A percentile compares a stretch with the other conserved stretches of the same genome.
phyloP scores from a whole-genome alignment of 2,329 filamentous ascomycete genomes.

The Plenodomus biglobosus region DNA sequence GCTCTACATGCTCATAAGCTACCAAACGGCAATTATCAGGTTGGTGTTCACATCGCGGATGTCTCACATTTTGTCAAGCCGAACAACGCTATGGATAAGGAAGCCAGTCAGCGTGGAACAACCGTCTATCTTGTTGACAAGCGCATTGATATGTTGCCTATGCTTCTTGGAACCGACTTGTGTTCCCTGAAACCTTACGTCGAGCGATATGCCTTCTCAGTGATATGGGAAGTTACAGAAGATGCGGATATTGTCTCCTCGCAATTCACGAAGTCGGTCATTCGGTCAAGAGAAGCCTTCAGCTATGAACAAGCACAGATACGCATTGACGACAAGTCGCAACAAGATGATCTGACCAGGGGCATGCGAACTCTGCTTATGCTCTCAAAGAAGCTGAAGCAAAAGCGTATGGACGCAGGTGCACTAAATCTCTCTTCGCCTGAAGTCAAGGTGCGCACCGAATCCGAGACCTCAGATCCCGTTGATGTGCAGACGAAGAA shows the following conservation, averaged over 20 bases:
- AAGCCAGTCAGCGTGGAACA: constrained; percentile 90
- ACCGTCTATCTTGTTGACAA: constrained; percentile 98
- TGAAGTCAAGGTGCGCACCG: constrained; percentile 92
- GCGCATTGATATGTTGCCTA: constrained; percentile 98
- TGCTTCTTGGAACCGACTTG: constrained; percentile 90
- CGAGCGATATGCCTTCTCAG: constrained; percentile 65
- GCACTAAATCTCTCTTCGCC: constrained; percentile 96
- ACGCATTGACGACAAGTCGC: constrained; percentile 84
- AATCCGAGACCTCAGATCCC: constrained; percentile 93
- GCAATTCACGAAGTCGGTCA: constrained; percentile 97
- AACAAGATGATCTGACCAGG: constrained; percentile 84
- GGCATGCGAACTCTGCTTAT: constrained; percentile 85
- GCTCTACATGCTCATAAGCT: constrained; percentile 83
- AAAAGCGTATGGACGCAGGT: constrained; percentile 92
- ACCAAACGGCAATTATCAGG: constrained; percentile 91
- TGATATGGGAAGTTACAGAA: constrained; percentile 76
- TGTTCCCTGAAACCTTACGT: constrained; percentile 97
- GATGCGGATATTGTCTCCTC: constrained; percentile 81
- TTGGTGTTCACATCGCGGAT: constrained; percentile 97
- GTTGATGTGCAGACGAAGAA: constrained; percentile 96
- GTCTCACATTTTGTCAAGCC: constrained; percentile 99
- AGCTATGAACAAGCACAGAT: constrained; percentile 96
- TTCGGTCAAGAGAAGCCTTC: constrained; percentile 93
- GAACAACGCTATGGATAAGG: constrained; percentile 93
- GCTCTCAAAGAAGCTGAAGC: constrained; percentile 88